Evolutionary conservation across 2,329 filamentous ascomycete species (phyloP).

Genomic region (Sporothrix mexicana): DNA sequence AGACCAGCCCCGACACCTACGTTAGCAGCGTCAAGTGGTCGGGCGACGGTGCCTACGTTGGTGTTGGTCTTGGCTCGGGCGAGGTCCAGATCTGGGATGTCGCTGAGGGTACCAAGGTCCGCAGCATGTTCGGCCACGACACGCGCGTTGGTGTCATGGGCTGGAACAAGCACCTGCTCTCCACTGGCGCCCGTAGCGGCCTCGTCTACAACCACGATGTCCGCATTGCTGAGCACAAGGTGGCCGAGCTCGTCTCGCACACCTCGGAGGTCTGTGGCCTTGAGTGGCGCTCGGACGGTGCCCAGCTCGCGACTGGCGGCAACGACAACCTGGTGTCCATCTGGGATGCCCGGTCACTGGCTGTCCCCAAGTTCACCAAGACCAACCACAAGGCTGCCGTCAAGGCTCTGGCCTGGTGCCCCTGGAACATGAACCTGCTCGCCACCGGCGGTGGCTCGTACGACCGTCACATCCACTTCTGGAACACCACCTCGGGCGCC

Average conservation of each 20-base stretch:
- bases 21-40: constrained; percentile 99
- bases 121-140: constrained; percentile 98
- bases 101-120: constrained; percentile 90
- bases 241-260: constrained; percentile 94
- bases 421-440: constrained; percentile 96
- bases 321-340: constrained; percentile 99
- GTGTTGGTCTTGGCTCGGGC: constrained; percentile 90
- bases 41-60: constrained; percentile 93
- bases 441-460: constrained; percentile 96
- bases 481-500: constrained; percentile 97
- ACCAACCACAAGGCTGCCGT: constrained; percentile 99
- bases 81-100: constrained; percentile 99
- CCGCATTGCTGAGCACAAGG: constrained; percentile 95
- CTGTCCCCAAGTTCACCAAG: constrained; percentile 98
- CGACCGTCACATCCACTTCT: constrained; percentile 99
- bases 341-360: constrained; percentile 94
- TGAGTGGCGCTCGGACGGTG: constrained; percentile 95
- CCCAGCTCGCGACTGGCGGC: constrained; percentile 94
- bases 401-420: constrained; percentile 98
- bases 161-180: constrained; percentile 98
- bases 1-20: constrained; percentile 89
- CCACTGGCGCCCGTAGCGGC: constrained; percentile 90
- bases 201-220: constrained; percentile 99
- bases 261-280: constrained; percentile 97
- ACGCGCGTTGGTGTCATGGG: constrained; percentile 97